phyloP scores from a whole-genome alignment of 2,329 filamentous ascomycete genomes.

The Stenocarpella maydis region DNA sequence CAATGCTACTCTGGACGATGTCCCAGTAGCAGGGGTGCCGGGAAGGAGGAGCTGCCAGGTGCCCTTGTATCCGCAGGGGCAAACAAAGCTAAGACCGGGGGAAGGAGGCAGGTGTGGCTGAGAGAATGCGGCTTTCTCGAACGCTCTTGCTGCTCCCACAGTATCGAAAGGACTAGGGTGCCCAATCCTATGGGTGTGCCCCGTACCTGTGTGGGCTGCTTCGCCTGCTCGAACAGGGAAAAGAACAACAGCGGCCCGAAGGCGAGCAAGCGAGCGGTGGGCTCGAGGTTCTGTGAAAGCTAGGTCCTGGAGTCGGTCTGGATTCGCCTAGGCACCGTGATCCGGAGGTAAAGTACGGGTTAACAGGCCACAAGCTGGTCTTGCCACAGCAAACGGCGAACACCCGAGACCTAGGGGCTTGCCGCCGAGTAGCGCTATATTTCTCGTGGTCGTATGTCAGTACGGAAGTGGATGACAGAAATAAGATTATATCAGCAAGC shows the following conservation, averaged over 20 bases:
- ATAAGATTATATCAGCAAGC: conserved; percentile 23
- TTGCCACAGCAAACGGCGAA: conserved; percentile 13
- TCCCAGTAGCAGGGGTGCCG: conserved; percentile 26
- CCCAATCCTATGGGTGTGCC: not conserved
- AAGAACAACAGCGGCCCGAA: not conserved
- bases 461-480: conserved; percentile 14
- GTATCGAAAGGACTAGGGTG: not conserved
- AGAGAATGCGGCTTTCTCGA: conserved; percentile 15
- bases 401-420: not conserved
- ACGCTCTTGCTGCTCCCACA: conserved; percentile 9
- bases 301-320: conserved; percentile 5
- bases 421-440: not conserved
- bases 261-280: conserved; percentile 7
- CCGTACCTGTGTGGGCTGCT: conserved; percentile 2
- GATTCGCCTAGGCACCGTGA: not conserved
- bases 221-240: not conserved
- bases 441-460: not conserved
- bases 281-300: not conserved
- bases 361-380: conserved; percentile 12
- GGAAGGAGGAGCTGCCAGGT: conserved; percentile 26
- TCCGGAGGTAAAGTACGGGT: not conserved
- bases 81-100: conserved; percentile 24
- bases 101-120: conserved; percentile 22
- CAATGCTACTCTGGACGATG: conserved; percentile 23
- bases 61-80: conserved; percentile 27